Base-by-base conservation (phyloP, 345 rosid species). In the Lepidium aucheri region DNA sequence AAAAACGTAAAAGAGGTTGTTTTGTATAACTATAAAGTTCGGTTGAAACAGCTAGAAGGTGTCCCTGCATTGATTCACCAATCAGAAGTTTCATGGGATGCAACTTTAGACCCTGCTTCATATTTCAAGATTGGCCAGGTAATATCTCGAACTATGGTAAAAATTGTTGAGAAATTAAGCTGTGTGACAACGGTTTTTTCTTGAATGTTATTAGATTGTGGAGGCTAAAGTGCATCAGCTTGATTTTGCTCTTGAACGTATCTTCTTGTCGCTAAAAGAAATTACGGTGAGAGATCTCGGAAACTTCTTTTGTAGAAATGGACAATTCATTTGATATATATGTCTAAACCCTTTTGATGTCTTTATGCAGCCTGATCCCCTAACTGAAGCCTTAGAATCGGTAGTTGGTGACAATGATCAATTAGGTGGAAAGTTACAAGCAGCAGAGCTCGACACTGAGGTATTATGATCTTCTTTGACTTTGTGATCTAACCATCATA, bases 71-170 rank as follows among this genome's bases (percentile, higher is more conserved):
- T 94, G 65, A 85, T 94, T 83, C 97, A 90, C 82, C 94, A 90
- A 51, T 75, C 89, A 3, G 97, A 94, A 74, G 90, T 94, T 51
- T 94, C 97, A 59, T 94, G 97, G 99, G 92, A 88, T 88, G 89
- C 95, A 58, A 86, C 97, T 15, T 82, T 90, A 80, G 95, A 90
- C 76, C 95, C 92, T 73, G 82, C 82, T 51, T 83, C 95, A 46
- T 80, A 72, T 82, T 86, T 86, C 70, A 84, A 86, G 81, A 74
- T 88, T 64, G 98, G 91, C 61, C 96, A 93, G 98, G 98, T 87
- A 84, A 54, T 51, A 57, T 57, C 53, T 8, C 24, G 4, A 64
- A 18, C 35, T 61, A 45, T 53, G 4, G 6, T 22, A 36, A 44
- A 24, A 2, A 16, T 16, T 63, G 44, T 28, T 28, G 35, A 54